Evolutionary conservation across 768 basidiomycete species (phyloP).

Genomic region (Phylloporus sp.): DNA sequence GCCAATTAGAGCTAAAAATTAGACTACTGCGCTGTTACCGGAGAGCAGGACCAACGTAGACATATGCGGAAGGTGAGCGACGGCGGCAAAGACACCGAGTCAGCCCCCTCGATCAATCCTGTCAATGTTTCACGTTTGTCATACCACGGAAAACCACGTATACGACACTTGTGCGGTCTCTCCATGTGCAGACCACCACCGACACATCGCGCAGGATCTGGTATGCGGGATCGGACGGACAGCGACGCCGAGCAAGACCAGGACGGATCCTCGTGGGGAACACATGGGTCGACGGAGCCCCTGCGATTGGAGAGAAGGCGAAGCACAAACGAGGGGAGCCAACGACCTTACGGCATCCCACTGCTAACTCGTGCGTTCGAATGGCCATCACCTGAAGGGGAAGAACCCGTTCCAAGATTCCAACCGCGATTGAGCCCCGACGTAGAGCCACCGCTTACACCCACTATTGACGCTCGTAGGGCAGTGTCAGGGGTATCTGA

Average conservation of each 20-base stretch:
- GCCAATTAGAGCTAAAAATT: constrained; percentile 17
- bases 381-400: constrained; percentile 20
- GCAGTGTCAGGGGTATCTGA: constrained; percentile 9
- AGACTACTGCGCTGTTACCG: constrained; percentile 35
- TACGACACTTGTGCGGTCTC: constrained; percentile 19
- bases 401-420: constrained; percentile 10
- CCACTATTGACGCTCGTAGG: constrained; percentile 7
- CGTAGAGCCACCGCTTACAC: constrained; percentile 16
- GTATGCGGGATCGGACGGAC: constrained; percentile 28
- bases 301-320: constrained; percentile 10
- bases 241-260: constrained; percentile 44
- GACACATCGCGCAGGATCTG: constrained; percentile 10
- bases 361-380: constrained; percentile 22
- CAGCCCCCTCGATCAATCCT: constrained; percentile 38
- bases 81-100: constrained; percentile 22
- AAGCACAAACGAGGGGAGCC: constrained; percentile 16
- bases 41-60: constrained; percentile 32
- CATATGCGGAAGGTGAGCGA: constrained; percentile 31
- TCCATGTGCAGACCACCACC: constrained; percentile 25
- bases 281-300: constrained; percentile 11
- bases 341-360: constrained; percentile 12
- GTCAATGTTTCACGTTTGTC: constrained; percentile 41
- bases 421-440: constrained; percentile 6
- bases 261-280: constrained; percentile 36
- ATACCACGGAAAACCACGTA: constrained; percentile 13